Evolutionary conservation across 805 yeast genomes (phyloP).

Genomic region (Sporopachydermia lactativora): DNA sequence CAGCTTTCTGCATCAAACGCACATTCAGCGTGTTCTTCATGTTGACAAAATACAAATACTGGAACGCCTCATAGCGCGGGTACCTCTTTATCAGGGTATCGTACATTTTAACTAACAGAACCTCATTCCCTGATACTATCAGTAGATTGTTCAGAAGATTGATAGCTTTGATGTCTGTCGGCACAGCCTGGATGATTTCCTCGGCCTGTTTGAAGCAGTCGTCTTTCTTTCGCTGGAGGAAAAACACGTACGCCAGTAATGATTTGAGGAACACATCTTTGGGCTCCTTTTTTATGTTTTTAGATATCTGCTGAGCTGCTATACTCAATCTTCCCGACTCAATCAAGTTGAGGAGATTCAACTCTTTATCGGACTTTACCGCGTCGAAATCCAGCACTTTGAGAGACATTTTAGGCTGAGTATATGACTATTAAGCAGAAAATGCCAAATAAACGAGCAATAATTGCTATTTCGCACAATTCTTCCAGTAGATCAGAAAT

Average conservation of each 20-base stretch:
- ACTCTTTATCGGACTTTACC: constrained; percentile 18
- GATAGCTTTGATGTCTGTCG: constrained; percentile 43
- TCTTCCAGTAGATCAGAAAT: no score
- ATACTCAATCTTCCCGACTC: constrained; percentile 36
- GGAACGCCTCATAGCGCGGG: constrained; percentile 32
- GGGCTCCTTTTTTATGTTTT: constrained; percentile 41
- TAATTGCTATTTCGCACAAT: no score
- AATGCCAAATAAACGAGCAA: no score
- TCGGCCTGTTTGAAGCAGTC: background rate
- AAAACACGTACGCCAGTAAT: background rate
- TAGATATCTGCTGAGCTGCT: constrained; percentile 36
- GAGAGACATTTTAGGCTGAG: background rate
- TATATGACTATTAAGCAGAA: no score
- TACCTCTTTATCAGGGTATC: constrained; percentile 46
- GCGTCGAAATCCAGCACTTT: background rate
- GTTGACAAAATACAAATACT: constrained; percentile 43
- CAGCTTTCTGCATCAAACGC: constrained; percentile 38
- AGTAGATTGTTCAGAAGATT: constrained; percentile 33
- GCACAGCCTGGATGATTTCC: constrained; percentile 18
- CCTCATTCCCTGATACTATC: constrained; percentile 20
- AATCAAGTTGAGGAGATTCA: constrained; percentile 28
- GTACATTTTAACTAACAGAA: constrained; percentile 33
- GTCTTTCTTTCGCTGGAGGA: background rate
- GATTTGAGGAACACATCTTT: constrained; percentile 32
- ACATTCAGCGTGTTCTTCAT: constrained; percentile 33